These are phyloP conservation scores for Mediolabrus comicus DNA, from an alignment of 108 stramenopile genomes.

Conservation along the genomic window DNA sequence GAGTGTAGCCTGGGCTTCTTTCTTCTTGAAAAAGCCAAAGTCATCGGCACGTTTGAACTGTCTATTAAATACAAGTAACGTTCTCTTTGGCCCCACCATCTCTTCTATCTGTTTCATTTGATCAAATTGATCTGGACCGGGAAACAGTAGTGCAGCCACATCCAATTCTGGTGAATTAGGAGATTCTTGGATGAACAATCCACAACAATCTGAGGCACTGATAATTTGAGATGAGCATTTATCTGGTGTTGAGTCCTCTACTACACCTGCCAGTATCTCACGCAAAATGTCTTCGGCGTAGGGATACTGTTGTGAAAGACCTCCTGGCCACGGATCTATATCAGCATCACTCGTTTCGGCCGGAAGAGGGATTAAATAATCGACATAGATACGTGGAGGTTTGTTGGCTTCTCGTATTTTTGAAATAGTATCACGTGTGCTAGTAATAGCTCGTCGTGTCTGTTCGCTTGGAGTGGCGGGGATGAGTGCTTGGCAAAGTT, in stretches of 20 bases:
- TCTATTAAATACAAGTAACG: slow-evolving; percentile 57
- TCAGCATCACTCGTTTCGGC: slow-evolving; percentile 60
- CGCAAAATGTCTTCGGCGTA: slow-evolving; percentile 59
- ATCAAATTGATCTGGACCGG: slow-evolving; percentile 56
- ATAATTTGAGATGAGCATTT: slow-evolving; percentile 57
- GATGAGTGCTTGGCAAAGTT: slow-evolving; percentile 16
- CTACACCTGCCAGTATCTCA: slow-evolving; percentile 54
- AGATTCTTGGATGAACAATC: slow-evolving; percentile 66
- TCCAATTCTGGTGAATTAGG: slow-evolving; percentile 46
- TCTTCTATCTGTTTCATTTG: slow-evolving; percentile 55
- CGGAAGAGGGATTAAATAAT: slow-evolving; percentile 66
- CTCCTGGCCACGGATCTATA: slow-evolving; percentile 75
- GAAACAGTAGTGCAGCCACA: slow-evolving; percentile 60
- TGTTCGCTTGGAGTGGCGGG: slow-evolving; percentile 45
- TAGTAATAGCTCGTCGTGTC: slow-evolving; percentile 34
- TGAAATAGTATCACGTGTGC: slow-evolving; percentile 20
- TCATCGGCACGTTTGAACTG: slow-evolving; percentile 63
- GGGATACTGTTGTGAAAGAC: slow-evolving; percentile 70
- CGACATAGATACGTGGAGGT: slow-evolving; percentile 50
- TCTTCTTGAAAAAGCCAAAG: slow-evolving; percentile 54
- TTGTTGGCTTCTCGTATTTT: slow-evolving; percentile 17
- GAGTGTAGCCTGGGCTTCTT: slow-evolving; percentile 35
- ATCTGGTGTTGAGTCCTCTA: slow-evolving; percentile 29
- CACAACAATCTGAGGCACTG: slow-evolving; percentile 59
- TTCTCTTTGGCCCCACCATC: slow-evolving; percentile 57